Base-by-base conservation (phyloP, 2,329 filamentous ascomycete genomes). In the Anthostomella pinea region DNA sequence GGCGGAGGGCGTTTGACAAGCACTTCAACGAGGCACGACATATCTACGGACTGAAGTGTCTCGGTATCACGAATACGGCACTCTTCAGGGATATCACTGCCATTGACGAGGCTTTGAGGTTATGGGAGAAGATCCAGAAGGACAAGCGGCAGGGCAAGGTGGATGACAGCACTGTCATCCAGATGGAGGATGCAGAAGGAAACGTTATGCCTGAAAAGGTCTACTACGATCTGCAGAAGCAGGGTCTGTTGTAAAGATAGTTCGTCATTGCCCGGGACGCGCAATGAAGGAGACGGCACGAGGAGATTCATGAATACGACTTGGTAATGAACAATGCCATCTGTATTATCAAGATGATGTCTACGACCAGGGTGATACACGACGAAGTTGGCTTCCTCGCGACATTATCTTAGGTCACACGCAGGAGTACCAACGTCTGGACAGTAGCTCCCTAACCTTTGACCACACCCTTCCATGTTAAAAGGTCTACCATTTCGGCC, bases 151-250 rank as follows among this genome's bases (percentile, higher is more conserved):
- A 80, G 62, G 80, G 81, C 46, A 84, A 81, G 60, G 72, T 83
- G 1, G 81, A 83, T 45, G 84, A 85, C 28, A 88, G 91, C 24
- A 87, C 85, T 42, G 79, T 98, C 8, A 87, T 97, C 32, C 89
- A 98, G 71, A 98, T 98, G 93, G 93, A 98, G 71, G 93, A 98
- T 63, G 86, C 81, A 0, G 87, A 95, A 60, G 93, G 93, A 30
- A 97, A 98, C 56, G 93, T 98, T 39, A 98, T 98, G 93, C 93
- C 94, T 0, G 89, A 96, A 68, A 95, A 95, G 73, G 91, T 98
- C 36, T 98, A 96, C 63, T 83, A 90, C 49, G 93, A 98, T 73
- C 67, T 97, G 64, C 85, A 88, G 65, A 95, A 94, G 68, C 88
- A 95, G 61, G 91, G 91, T 21, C 71, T 95, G 57, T 67, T 94